Evolutionary conservation across 1,139 yeast species (phyloP).

Genomic region (Magnusiomyces fungicola): DNA sequence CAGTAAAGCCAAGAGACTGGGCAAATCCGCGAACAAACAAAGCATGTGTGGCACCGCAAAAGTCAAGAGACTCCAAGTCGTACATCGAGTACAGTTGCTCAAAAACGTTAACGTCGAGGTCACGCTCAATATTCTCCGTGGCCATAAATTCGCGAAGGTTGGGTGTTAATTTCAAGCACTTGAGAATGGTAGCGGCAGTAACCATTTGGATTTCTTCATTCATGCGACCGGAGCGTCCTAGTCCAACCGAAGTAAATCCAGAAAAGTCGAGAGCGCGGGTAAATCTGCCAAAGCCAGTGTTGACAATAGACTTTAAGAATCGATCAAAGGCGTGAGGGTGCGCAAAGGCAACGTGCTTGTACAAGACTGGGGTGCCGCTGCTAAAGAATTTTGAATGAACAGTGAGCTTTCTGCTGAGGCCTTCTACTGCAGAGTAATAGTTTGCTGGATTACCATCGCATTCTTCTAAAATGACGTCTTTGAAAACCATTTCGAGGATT

Average conservation of each 20-base stretch:
- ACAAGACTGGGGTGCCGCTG: slow-evolving; percentile 39
- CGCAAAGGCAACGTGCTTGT: slow-evolving; percentile 65
- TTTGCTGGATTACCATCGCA: slow-evolving; percentile 17
- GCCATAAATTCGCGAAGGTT: slow-evolving; percentile 73
- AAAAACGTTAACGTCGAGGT: slow-evolving; percentile 53
- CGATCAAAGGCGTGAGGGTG: slow-evolving; percentile 77
- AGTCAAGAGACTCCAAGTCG: slow-evolving; percentile 64
- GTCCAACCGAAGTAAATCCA: slow-evolving; percentile 82
- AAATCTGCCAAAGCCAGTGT: slow-evolving; percentile 51
- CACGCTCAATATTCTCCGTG: slow-evolving; percentile 80
- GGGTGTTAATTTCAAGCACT: slow-evolving; percentile 54
- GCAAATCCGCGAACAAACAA: slow-evolving; percentile 59
- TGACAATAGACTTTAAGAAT: slow-evolving; percentile 51
- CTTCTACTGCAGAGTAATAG: slow-evolving; percentile 17
- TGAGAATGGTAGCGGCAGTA: slow-evolving; percentile 62
- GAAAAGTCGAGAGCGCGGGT: slow-evolving; percentile 80
- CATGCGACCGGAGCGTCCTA: slow-evolving; percentile 86
- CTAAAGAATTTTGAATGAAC: slow-evolving; percentile 32
- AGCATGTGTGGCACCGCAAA: slow-evolving; percentile 78
- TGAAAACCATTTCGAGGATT: slow-evolving; percentile 28
- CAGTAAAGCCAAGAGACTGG: slow-evolving; percentile 11
- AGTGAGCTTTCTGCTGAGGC: slow-evolving; percentile 26
- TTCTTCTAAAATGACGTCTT: slow-evolving; percentile 23
- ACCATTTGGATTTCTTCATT: slow-evolving; percentile 89
- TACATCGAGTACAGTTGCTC: slow-evolving; percentile 54